Percentiles rank a stretch among this genome's conserved stretches.
phyloP scores from a whole-genome alignment of 352 stramenopile species.

The Phytophthora vignae region DNA sequence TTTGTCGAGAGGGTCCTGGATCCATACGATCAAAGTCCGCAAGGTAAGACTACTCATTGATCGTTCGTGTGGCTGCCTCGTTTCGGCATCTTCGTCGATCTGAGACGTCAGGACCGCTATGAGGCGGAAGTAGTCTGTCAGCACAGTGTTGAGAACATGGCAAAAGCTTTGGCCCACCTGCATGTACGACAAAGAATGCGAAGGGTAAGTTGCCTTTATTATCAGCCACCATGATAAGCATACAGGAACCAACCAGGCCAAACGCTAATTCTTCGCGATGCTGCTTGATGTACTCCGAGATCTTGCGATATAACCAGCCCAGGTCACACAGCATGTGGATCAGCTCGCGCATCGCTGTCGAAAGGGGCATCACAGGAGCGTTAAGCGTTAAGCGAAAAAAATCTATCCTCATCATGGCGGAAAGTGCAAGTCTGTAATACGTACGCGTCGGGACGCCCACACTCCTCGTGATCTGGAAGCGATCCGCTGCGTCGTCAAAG shows the following conservation, averaged over 20 bases:
- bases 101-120: slow-evolving; percentile 93
- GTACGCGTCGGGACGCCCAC: slow-evolving; percentile 82
- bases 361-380: slow-evolving; percentile 1
- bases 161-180: slow-evolving; percentile 91
- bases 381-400: slow-evolving; percentile 6
- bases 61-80: slow-evolving; percentile 50
- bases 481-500: slow-evolving; percentile 78
- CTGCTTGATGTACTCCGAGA: slow-evolving; percentile 81
- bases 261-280: slow-evolving; percentile 79
- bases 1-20: slow-evolving; percentile 86
- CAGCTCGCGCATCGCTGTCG: slow-evolving; percentile 81
- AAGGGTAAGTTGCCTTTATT: slow-evolving; percentile 16
- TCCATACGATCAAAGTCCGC: slow-evolving; percentile 91
- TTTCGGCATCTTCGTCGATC: slow-evolving; percentile 85
- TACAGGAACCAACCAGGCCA: slow-evolving; percentile 63
- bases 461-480: slow-evolving; percentile 83
- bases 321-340: slow-evolving; percentile 88
- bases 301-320: slow-evolving; percentile 91
- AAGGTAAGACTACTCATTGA: slow-evolving; percentile 81
- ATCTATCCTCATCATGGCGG: neutral
- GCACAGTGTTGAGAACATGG: slow-evolving; percentile 90
- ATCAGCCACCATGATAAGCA: neutral
- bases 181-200: slow-evolving; percentile 3
- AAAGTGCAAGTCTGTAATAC: slow-evolving; percentile 23
- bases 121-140: slow-evolving; percentile 94